Percentiles rank a stretch among this genome's conserved stretches.
phyloP scores from a whole-genome alignment of 163 green algal species.

The Scenedesmus sp. region DNA sequence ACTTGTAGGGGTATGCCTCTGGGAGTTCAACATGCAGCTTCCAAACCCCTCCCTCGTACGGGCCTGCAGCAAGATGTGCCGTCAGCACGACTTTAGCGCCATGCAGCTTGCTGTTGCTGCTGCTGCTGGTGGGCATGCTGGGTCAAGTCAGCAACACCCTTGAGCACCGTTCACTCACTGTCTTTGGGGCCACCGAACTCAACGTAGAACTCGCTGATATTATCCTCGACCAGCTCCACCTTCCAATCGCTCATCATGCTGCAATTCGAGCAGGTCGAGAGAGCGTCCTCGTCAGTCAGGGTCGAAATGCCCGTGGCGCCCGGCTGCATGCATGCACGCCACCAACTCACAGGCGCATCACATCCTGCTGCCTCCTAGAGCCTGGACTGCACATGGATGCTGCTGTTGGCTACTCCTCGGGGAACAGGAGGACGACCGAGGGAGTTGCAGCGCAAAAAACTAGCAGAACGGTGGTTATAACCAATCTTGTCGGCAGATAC shows the following conservation, averaged over 20 bases:
- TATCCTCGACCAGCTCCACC: constrained; percentile 97
- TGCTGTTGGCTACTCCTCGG: background rate
- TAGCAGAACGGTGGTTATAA: background rate
- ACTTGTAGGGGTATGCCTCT: constrained; percentile 99
- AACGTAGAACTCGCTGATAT: constrained; percentile 95
- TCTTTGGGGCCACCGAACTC: constrained; percentile 94
- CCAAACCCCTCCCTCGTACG: constrained; percentile 97
- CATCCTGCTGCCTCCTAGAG: constrained; percentile 9
- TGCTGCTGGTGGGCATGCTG: background rate
- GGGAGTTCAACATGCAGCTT: constrained; percentile 98
- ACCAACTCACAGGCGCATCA: constrained; percentile 1
- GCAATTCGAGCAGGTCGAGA: constrained; percentile 29
- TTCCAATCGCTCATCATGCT: constrained; percentile 99
- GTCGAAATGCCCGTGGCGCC: background rate
- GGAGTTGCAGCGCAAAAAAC: background rate
- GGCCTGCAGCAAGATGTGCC: constrained; percentile 77
- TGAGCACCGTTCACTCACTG: constrained; percentile 79
- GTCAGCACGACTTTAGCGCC: constrained; percentile 6
- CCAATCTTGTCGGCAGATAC: background rate
- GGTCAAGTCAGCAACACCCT: background rate
- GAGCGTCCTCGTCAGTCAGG: constrained; percentile 43
- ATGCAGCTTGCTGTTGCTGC: too few relatives aligned
- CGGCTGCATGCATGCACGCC: background rate
- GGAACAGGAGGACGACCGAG: background rate
- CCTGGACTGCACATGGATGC: background rate